Conservation (phyloP, 352 stramenopile genomes). For the Globisporangium abappressorium region DNA sequence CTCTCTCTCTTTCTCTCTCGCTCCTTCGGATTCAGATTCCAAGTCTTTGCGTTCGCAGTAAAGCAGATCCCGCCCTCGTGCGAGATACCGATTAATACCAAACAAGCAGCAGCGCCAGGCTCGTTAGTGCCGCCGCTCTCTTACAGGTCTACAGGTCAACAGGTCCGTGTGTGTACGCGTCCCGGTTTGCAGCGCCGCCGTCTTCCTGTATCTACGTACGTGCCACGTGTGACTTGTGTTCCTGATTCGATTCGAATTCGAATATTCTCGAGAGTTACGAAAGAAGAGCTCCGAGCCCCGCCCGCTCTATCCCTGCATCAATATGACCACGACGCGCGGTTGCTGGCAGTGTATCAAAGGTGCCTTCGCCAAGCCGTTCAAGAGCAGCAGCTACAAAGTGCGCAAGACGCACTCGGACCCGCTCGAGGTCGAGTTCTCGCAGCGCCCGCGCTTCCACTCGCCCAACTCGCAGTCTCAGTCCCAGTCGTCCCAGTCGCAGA, state of each 20-base stretch:
- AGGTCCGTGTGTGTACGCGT: not conserved
- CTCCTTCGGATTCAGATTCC: not conserved
- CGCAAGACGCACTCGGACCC: constrained; percentile 22
- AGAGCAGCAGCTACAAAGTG: constrained; percentile 22
- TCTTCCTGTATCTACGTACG: not conserved
- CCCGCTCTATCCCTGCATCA: not conserved
- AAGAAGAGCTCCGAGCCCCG: no score
- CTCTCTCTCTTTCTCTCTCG: not conserved
- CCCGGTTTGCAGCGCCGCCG: not conserved
- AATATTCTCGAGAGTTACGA: not conserved
- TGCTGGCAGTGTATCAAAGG: constrained; percentile 15
- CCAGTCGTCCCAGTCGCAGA: constrained; percentile 13
- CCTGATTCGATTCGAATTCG: not conserved
- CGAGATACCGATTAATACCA: constrained; percentile 1
- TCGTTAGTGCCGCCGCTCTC: not conserved
- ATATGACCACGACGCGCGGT: not conserved
- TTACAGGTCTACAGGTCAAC: not conserved
- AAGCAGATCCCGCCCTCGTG: not conserved
- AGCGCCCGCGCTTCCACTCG: constrained; percentile 17
- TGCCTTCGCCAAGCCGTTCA: constrained; percentile 19
- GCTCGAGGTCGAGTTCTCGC: constrained; percentile 19
- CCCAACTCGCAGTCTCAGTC: constrained; percentile 15
- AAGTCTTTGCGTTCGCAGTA: constrained; percentile 5
- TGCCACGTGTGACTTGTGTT: not conserved
- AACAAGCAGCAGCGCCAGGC: not conserved